Evolutionary conservation across 2,329 filamentous ascomycete genomes (phyloP).

Genomic region (Neopestalotiopsis clavispora): DNA sequence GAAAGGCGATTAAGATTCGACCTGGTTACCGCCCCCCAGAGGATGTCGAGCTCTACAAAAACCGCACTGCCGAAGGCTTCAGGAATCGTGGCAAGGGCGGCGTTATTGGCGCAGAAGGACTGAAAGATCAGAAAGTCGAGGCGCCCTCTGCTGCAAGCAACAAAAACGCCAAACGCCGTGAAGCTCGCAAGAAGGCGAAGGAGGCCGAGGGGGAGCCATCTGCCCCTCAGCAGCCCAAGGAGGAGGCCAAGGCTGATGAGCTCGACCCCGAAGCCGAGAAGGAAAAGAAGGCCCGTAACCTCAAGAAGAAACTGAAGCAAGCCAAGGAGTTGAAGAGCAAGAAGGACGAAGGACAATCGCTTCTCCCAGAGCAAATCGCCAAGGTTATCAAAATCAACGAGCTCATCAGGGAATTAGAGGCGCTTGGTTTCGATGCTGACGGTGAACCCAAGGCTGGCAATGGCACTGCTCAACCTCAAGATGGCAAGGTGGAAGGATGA

Average conservation of each 20-base stretch:
- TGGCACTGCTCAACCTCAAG: neutral
- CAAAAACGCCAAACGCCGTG: constrained; percentile 84
- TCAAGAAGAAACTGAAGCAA: constrained; percentile 95
- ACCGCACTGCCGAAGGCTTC: constrained; percentile 84
- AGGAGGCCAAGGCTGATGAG: constrained; percentile 43
- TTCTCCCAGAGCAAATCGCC: constrained; percentile 93
- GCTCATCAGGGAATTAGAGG: constrained; percentile 84
- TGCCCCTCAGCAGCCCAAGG: constrained; percentile 38
- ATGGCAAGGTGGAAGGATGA: constrained; percentile 11
- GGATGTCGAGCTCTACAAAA: constrained; percentile 96
- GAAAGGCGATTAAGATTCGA: constrained; percentile 91
- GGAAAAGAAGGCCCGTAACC: constrained; percentile 89
- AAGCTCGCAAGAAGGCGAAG: constrained; percentile 61
- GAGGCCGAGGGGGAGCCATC: constrained; percentile 65
- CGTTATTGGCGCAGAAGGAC: constrained; percentile 74
- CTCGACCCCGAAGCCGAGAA: constrained; percentile 75
- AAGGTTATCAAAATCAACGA: constrained; percentile 98
- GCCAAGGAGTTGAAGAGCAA: constrained; percentile 89
- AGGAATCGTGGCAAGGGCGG: constrained; percentile 74
- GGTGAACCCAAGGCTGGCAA: constrained; percentile 58
- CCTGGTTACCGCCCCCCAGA: constrained; percentile 94
- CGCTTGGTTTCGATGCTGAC: constrained; percentile 81
- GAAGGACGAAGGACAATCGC: constrained; percentile 81
- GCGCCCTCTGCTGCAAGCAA: constrained; percentile 61
- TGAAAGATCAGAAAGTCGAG: constrained; percentile 52